These are phyloP conservation scores for Neurospora sp. DNA, from an alignment of 495 filamentous ascomycete species.

Conservation along the genomic window DNA sequence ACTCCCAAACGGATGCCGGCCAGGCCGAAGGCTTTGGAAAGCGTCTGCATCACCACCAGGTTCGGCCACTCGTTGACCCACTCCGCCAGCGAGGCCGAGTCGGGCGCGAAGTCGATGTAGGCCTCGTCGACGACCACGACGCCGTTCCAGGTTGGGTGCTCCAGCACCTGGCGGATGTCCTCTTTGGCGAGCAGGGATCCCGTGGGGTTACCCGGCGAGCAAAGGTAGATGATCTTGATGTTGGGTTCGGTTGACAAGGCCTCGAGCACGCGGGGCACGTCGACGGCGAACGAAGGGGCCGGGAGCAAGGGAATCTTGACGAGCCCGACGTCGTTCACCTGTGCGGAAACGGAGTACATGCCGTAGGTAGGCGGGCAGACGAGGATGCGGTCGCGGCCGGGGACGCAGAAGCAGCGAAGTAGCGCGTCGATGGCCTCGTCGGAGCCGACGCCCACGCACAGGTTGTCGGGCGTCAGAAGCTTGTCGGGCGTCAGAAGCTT, in stretches of 20 bases:
- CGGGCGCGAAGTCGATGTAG: constrained; percentile 87
- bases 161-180: constrained; percentile 64
- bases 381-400: constrained; percentile 79
- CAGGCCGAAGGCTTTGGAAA: constrained; percentile 92
- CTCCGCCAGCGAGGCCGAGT: constrained; percentile 74
- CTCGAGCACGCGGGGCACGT: constrained; percentile 56
- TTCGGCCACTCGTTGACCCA: constrained; percentile 94
- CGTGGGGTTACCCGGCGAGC: constrained; percentile 92
- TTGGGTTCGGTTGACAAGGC: constrained; percentile 48
- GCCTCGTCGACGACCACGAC: constrained; percentile 91
- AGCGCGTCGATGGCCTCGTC: constrained; percentile 96
- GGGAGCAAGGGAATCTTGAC: constrained; percentile 69
- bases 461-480: constrained; percentile 65
- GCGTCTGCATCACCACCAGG: constrained; percentile 93
- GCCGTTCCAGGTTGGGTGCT: constrained; percentile 92
- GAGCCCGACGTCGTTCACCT: constrained; percentile 81
- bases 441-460: constrained; percentile 91
- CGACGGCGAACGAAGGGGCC: constrained; percentile 55
- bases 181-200: constrained; percentile 63
- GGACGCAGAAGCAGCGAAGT: constrained; percentile 81
- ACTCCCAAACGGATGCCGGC: constrained; percentile 78
- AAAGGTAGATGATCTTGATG: constrained; percentile 86
- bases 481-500: constrained; percentile 65
- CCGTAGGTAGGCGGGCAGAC: constrained; percentile 96
- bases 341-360: constrained; percentile 92